Conservation (phyloP, 495 filamentous ascomycete species). For the Pseudoneurospora amorphoporcata region DNA sequence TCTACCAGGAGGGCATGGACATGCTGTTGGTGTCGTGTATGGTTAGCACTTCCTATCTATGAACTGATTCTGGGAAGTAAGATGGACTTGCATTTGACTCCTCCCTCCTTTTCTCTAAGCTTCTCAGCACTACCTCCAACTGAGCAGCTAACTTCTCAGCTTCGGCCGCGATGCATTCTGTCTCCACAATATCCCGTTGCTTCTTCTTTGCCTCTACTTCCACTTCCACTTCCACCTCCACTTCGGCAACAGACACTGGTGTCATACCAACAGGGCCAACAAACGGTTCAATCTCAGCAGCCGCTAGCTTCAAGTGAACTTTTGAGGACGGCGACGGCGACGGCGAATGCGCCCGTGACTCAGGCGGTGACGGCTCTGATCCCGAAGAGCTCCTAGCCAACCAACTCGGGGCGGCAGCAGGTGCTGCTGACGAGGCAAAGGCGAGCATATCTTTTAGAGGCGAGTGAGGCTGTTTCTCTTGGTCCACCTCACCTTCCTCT, state of each 20-base stretch:
- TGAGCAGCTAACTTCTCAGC: constrained; percentile 31
- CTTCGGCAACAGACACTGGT: neutral
- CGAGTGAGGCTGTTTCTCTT: neutral
- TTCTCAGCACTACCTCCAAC: constrained; percentile 25
- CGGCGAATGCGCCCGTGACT: neutral
- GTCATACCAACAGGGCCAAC: neutral
- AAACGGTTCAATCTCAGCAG: constrained; percentile 3
- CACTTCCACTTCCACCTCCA: neutral
- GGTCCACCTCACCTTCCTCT: neutral
- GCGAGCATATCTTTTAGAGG: neutral
- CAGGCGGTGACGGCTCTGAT: neutral
- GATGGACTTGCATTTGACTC: constrained; percentile 37
- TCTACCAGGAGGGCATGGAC: constrained; percentile 42
- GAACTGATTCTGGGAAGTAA: neutral
- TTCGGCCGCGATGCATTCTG: constrained; percentile 25
- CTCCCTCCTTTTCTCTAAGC: constrained; percentile 34
- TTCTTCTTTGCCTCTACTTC: neutral
- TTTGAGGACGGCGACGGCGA: neutral
- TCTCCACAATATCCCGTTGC: constrained; percentile 9
- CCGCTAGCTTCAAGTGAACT: constrained; percentile 3
- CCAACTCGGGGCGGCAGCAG: neutral
- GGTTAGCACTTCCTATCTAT: neutral
- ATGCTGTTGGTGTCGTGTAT: constrained; percentile 25
- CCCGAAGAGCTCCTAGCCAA: neutral
- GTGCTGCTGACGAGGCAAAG: neutral